Evolutionary conservation across 345 rosid species (phyloP).

Genomic region (Iberis pinnata): DNA sequence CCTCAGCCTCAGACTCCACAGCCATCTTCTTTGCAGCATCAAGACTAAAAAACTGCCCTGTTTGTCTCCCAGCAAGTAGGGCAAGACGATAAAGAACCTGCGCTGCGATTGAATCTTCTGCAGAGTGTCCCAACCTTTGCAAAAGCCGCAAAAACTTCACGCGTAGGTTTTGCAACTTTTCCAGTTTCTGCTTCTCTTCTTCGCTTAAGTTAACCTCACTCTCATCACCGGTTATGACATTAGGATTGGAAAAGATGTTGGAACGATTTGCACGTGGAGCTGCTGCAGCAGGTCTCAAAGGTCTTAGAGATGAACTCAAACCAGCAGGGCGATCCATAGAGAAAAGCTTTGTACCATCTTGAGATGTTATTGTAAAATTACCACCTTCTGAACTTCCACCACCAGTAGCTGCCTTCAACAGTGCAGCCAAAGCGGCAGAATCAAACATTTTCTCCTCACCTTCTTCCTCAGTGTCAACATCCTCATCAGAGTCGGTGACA

Average conservation of each 20-base stretch:
- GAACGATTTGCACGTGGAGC: constrained; percentile 53
- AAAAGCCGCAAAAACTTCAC: constrained; percentile 86
- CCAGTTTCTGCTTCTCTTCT: constrained; percentile 73
- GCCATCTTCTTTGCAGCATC: constrained; percentile 75
- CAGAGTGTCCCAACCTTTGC: constrained; percentile 62
- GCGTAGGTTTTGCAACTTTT: constrained; percentile 62
- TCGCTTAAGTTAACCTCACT: constrained; percentile 62
- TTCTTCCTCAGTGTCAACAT: constrained; percentile 80
- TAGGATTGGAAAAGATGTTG: constrained; percentile 44
- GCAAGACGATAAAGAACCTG: constrained; percentile 80
- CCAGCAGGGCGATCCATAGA: constrained; percentile 93
- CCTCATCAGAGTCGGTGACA: constrained; percentile 83
- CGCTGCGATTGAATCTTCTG: constrained; percentile 70
- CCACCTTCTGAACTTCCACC: constrained; percentile 56
- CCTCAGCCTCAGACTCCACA: constrained; percentile 59
- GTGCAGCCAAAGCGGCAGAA: constrained; percentile 86
- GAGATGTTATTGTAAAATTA: constrained; percentile 56
- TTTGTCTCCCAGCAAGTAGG: constrained; percentile 68
- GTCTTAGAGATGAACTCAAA: constrained; percentile 69
- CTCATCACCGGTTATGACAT: constrained; percentile 38
- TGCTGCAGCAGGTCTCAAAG: constrained; percentile 65
- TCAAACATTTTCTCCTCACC: constrained; percentile 73
- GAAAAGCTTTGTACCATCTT: constrained; percentile 85
- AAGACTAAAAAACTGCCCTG: constrained; percentile 58
- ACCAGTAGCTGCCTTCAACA: constrained; percentile 82